Conservation (phyloP, 352 stramenopile genomes). For the Phytophthora palmivora region DNA sequence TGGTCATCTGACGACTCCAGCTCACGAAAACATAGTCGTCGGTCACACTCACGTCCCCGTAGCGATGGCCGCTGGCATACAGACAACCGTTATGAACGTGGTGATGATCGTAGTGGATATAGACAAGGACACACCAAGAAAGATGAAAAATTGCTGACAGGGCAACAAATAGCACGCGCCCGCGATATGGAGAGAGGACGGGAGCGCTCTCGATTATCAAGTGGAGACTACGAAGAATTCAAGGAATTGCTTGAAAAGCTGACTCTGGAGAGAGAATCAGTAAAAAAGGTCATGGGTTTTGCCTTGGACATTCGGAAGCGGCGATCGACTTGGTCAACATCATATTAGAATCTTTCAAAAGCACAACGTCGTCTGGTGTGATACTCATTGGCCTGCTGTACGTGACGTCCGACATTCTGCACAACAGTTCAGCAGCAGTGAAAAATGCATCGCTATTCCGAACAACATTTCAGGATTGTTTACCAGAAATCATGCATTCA, state of each 20-base stretch:
- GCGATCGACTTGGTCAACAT: slow-evolving; percentile 71
- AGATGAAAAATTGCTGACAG: slow-evolving; percentile 57
- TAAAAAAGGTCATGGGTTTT: slow-evolving; percentile 82
- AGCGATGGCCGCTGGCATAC: slow-evolving; percentile 14
- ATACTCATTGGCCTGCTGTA: slow-evolving; percentile 76
- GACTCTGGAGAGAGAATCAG: slow-evolving; percentile 71
- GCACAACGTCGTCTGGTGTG: slow-evolving; percentile 43
- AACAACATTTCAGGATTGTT: slow-evolving; percentile 82
- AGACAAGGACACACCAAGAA: slow-evolving; percentile 8
- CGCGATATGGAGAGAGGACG: slow-evolving; percentile 69
- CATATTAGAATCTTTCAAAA: slow-evolving; percentile 56
- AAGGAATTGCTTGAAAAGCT: slow-evolving; percentile 46
- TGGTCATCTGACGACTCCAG: slow-evolving; percentile 34
- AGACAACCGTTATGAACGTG: slow-evolving; percentile 15
- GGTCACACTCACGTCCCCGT: slow-evolving; percentile 25
- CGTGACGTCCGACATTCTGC: slow-evolving; percentile 88
- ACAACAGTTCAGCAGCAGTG: slow-evolving; percentile 89
- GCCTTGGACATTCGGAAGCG: slow-evolving; percentile 78
- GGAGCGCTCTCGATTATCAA: slow-evolving; percentile 55
- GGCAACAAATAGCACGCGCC: slow-evolving; percentile 75
- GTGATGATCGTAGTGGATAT: slow-evolving; percentile 3
- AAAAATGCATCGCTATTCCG: slow-evolving; percentile 92
- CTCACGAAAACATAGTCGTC: slow-evolving; percentile 23
- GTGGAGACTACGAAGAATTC: slow-evolving; percentile 66
- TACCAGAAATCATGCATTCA: slow-evolving; percentile 78